Evolutionary conservation across 805 yeast species (phyloP), one percentile per base, ranked within the genome.

Genomic region (Metschnikowia baotianmanensis): DNA sequence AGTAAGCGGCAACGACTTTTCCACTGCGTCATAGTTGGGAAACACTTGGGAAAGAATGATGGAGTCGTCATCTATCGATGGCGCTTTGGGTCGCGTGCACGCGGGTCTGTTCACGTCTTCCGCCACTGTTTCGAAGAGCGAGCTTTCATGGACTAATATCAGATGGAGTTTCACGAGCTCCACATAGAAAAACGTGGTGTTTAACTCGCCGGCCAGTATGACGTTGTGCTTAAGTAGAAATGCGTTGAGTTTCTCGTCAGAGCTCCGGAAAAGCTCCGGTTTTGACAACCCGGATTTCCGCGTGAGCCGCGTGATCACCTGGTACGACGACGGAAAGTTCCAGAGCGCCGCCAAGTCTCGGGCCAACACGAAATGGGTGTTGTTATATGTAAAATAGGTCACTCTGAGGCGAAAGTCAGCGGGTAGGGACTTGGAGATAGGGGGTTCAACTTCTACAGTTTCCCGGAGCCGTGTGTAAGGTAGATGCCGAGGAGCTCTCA

Each of bases 271-370:
- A 31, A 63, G 48, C 3, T 48, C 55, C 8, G 38, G 26, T 32
- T 51, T 58, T 1, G 45, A n/a, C 3, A 57, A n/a, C 5, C 49
- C 44, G 21, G 43, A 34, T 13, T 28, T 28, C 21, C 45, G 42
- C 2, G 43, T 30, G 18, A 47, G 31, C 8, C 30, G 17, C 1
- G 61, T 45, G 21, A 69, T 58, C 16, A 69, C 42, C 47, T 69
- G 75, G 43, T 69, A 69, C 4, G 73, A 62, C 6, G 74, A 68
- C 1, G 74, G 72, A 37, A 53, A 69, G 43, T 61, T 63, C 70
- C 71, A 69, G 8, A 59, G 38, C 20, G 22, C 29, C 6, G 69
- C 61, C 37, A 69, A 50, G 43, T 65, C 61, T 32, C 59, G 57
- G 11, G 64, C 31, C 26, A 69, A 48, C 3, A 65, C 65, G 34